phyloP scores from a whole-genome alignment of 2,329 filamentous ascomycete species.

The Rhytidhysteron rufulum region DNA sequence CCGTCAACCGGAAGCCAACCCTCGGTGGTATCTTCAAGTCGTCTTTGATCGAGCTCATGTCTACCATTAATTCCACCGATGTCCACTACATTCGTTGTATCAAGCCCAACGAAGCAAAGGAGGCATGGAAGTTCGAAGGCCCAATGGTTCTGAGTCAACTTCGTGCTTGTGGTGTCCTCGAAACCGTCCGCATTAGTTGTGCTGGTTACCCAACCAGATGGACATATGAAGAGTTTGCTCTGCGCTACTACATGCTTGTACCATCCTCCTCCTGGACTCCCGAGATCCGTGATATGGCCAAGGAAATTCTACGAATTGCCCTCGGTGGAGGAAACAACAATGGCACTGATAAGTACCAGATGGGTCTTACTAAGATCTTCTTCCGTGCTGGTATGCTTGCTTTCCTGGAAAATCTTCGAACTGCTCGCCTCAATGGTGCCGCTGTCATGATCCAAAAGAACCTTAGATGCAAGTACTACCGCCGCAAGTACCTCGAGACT shows the following conservation, averaged over 20 bases:
- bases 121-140: constrained; percentile 95
- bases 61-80: constrained; percentile 95
- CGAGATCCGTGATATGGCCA: constrained; percentile 90
- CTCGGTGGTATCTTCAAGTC: constrained; percentile 98
- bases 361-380: constrained; percentile 98
- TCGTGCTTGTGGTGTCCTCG: constrained; percentile 95
- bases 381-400: constrained; percentile 99
- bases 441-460: constrained; percentile 99
- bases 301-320: constrained; percentile 84
- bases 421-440: constrained; percentile 83
- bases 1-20: constrained; percentile 92
- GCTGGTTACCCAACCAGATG: constrained; percentile 96
- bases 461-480: constrained; percentile 89
- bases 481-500: constrained; percentile 83
- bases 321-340: constrained; percentile 62
- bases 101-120: constrained; percentile 96
- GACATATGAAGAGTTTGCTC: constrained; percentile 98
- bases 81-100: constrained; percentile 99
- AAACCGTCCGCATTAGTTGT: constrained; percentile 95
- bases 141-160: constrained; percentile 98
- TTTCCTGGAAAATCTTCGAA: constrained; percentile 91
- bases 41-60: constrained; percentile 95
- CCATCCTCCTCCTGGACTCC: constrained; percentile 86
- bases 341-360: constrained; percentile 89
- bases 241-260: constrained; percentile 97